Base-by-base conservation (phyloP, 2,329 filamentous ascomycete genomes). In the Ascochyta pisi region DNA sequence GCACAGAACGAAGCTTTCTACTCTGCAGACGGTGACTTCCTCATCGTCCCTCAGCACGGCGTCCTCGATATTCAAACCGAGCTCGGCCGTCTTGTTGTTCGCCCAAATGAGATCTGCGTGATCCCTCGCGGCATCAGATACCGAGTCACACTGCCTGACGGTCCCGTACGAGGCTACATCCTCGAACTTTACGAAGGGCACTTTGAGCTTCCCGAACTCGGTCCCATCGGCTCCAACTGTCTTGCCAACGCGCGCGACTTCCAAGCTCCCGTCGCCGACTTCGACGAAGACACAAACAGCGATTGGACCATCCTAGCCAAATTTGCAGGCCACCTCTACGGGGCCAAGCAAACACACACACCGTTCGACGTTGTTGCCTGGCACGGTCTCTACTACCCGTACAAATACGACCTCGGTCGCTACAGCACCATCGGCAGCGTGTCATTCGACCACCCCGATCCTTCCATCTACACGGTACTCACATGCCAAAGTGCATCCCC, bases 1-100 rank as follows among this genome's bases (percentile, higher is more conserved):
- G 81, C 82, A 44, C 77, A 82, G n/a, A 84, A 84, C 35, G 82
- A 88, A 45, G 91, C 91, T 0, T 96, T 93, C 73, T 96, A 94
- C 81, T 93, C 89, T 3, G 89, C 91, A 0, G 88, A 90, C 57
- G 88, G 88, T 15, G 87, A 90, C 68, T 83, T 87, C 57, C 76
- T 89, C 48, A 86, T 90, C 42, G 80, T 89, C 3, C 85, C 83
- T 0, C 87, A 90, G 57, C 82, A 86, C 60, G 88, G 88, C 12
- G 78, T 82, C 0, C 78, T 90, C 2, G 84, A 89, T 61, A 86
- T 90, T 41, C 86, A 88, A 66, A 90, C 88, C 2, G 88, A 90
- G 66, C 81, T 89, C 15, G 88, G 88, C 4, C 81, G 80, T 24
- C 70, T 89, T 0, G 81, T 86, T 46, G 86, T 89, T 5, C 84